A percentile compares a stretch with the other conserved stretches of the same genome.
Evolutionary conservation across 257 asterid genomes (phyloP).

Genomic region (Thymus mandschuricus): DNA sequence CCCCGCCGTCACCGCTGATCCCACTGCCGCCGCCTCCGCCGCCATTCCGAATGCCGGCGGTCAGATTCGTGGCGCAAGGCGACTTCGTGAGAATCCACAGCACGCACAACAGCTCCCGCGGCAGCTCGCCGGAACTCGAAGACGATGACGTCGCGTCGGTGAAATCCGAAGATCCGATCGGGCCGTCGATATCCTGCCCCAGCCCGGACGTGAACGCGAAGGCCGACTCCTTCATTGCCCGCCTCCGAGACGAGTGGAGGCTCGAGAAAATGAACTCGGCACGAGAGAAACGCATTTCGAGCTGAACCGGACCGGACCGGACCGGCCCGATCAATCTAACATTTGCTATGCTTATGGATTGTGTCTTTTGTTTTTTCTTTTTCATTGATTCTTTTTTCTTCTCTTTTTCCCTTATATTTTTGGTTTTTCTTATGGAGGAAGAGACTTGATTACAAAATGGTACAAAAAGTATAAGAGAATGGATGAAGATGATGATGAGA

Average conservation of each 20-base stretch:
- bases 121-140: conserved; percentile 78
- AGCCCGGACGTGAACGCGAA: conserved; percentile 87
- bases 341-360: conserved; percentile 13
- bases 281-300: conserved; percentile 41
- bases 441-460: neutral
- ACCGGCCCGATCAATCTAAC: conserved; percentile 23
- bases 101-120: conserved; percentile 59
- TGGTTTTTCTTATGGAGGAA: conserved; percentile 7
- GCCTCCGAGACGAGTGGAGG: conserved; percentile 78
- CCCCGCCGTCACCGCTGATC: conserved; percentile 66
- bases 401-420: neutral
- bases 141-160: conserved; percentile 60
- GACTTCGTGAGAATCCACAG: conserved; percentile 66
- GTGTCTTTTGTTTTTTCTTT: neutral
- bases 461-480: conserved; percentile 1
- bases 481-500: conserved; percentile 11
- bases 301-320: conserved; percentile 26
- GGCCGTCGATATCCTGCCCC: conserved; percentile 70
- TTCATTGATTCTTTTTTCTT: neutral
- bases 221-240: conserved; percentile 79
- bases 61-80: conserved; percentile 55
- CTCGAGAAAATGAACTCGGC: conserved; percentile 71
- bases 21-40: conserved; percentile 76
- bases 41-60: conserved; percentile 64
- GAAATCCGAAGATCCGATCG: conserved; percentile 61